These are phyloP conservation scores for Apiotrichum gracile DNA, from an alignment of 1,284 basidiomycete species.

Conservation along the genomic window DNA sequence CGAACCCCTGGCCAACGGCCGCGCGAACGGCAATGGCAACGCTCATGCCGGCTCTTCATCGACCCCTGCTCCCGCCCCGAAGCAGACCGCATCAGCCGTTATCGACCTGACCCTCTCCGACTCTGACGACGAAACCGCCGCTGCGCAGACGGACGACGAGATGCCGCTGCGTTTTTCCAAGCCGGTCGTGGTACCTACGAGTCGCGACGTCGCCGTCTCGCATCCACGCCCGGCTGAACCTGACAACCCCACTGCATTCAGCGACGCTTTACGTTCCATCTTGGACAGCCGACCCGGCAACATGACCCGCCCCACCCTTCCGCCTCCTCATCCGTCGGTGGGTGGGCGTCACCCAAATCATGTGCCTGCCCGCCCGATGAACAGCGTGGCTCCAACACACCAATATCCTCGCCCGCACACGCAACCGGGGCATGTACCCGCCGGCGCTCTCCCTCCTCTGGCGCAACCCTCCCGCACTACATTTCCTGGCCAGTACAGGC, in stretches of 20 bases:
- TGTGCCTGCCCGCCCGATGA: too few species aligned
- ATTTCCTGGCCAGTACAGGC: too few species aligned
- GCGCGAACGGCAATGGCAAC: slow-evolving; percentile 2
- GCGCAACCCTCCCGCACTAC: too few species aligned
- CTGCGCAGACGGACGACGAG: slow-evolving; percentile 11
- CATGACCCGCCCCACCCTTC: too few species aligned
- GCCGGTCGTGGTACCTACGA: slow-evolving; percentile 29
- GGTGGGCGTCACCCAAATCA: neutral
- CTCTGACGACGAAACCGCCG: slow-evolving; percentile 48
- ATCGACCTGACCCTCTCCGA: slow-evolving; percentile 75
- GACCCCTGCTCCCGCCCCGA: slow-evolving; percentile 8
- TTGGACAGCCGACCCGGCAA: neutral
- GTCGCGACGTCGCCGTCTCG: slow-evolving; percentile 27
- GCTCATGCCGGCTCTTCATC: neutral
- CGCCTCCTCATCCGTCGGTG: neutral
- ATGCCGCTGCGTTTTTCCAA: slow-evolving; percentile 27
- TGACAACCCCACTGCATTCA: neutral
- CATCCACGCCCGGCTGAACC: neutral
- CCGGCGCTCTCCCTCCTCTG: too few species aligned
- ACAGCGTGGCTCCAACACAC: too few species aligned
- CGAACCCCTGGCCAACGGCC: slow-evolving; percentile 41
- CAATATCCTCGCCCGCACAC: neutral
- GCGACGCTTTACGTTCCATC: neutral
- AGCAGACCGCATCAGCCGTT: slow-evolving; percentile 39
- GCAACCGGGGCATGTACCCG: too few species aligned